A percentile compares a stretch with the other conserved stretches of the same genome.
Evolutionary conservation across 352 stramenopile genomes (phyloP).

Genomic region (Phytopythium vexans): DNA sequence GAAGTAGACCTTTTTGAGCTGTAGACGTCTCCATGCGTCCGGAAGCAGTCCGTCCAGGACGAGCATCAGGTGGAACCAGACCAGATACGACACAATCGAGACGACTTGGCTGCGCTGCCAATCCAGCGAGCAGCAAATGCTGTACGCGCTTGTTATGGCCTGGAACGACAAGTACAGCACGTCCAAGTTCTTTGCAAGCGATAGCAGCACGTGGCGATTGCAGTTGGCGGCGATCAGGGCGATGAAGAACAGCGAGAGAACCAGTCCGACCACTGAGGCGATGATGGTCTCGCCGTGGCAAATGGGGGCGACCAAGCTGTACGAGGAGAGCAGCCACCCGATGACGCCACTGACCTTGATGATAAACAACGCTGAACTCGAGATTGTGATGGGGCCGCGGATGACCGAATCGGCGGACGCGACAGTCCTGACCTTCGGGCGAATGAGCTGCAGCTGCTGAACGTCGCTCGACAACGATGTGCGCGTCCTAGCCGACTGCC

Average conservation of each 20-base stretch:
- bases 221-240: not conserved
- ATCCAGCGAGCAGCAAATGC: not conserved
- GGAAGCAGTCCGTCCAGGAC: conserved; percentile 1
- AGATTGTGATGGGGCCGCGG: not conserved
- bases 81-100: not conserved
- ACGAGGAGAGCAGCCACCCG: not conserved
- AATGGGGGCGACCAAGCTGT: not conserved
- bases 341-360: not conserved
- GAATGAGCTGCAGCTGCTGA: conserved; percentile 1
- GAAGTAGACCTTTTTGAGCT: not conserved
- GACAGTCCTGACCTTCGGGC: not conserved
- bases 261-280: not conserved
- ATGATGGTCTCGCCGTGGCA: too few species aligned
- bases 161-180: conserved; percentile 1
- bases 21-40: not conserved
- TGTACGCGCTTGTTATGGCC: not conserved
- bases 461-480: not conserved
- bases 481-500: too few species aligned
- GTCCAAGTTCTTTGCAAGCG: conserved; percentile 4
- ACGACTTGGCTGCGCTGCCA: not conserved
- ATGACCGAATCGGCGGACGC: not conserved
- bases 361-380: not conserved
- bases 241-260: not conserved
- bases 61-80: conserved; percentile 1
- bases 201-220: conserved; percentile 1